Evolutionary conservation across 768 basidiomycete species (phyloP), one percentile per base, ranked within the genome.

Genomic region (Termitomyces sp.): DNA sequence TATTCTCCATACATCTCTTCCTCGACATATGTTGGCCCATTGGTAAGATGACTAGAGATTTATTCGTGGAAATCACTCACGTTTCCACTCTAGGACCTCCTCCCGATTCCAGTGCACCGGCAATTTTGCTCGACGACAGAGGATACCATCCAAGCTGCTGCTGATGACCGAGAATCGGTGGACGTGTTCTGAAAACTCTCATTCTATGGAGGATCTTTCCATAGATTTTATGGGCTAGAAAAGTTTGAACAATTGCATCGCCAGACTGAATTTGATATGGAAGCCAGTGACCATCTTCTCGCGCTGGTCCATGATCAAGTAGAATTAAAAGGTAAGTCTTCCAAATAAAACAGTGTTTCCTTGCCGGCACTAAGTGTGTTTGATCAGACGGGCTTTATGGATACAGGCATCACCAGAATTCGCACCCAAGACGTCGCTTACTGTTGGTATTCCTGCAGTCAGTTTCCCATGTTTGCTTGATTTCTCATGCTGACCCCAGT

Each of bases 161-260:
- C 53, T 40, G 35, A 51, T 49, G 67, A 66, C 28, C 52, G 47
- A 37, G 65, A 69, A 25, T 66, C 57, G 19, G 57, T 74, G 30
- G 62, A 71, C n/a, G 59, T 76, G 12, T 65, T 61, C 9, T 74
- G 73, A 72, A 68, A 68, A 3, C 59, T 76, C 35, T 63, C 65
- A 3, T 72, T 67, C 39, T 66, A 69, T 0, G 69, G 67, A 11
- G 59, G 57, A 12, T 58, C 68, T 2, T 66, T 64, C 4, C 52
- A 14, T 6, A 72, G 68, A 47, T 46, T 66, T 21, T 2, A 53
- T 1, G n/a, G 66, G 17, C 59, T 60, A 1, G 63, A 70, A 48
- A 46, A 47, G 4, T 28, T 65, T 17, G 52, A 49, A 35, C 17
- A 27, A 46, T 0, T 41, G 40, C 6, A 49, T 41, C 42, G 23